A percentile compares a stretch with the other conserved stretches of the same genome.
Conservation (phyloP, 1,284 basidiomycete species). For the Heliocybe sulcata region DNA sequence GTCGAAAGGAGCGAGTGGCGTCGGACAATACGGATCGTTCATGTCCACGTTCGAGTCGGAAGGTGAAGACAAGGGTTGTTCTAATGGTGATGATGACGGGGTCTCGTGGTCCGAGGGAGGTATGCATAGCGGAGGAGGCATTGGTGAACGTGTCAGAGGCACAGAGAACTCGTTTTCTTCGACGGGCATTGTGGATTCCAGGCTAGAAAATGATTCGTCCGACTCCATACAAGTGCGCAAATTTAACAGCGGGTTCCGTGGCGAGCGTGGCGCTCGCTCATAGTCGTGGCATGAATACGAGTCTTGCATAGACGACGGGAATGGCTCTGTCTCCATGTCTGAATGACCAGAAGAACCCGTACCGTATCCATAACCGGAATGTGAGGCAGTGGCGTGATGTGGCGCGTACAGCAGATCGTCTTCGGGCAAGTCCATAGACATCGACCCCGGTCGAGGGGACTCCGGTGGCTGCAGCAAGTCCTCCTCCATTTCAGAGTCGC, state of each 20-base stretch:
- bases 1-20: background rate
- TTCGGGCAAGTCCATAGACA: background rate
- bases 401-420: conserved; percentile 4
- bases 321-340: background rate
- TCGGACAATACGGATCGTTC: background rate
- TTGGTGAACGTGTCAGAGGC: conserved; percentile 8
- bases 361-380: conserved; percentile 3
- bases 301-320: background rate
- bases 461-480: background rate
- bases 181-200: background rate
- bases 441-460: background rate
- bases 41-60: background rate
- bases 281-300: background rate
- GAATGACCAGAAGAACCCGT: background rate
- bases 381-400: conserved; percentile 4
- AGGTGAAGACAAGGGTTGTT: conserved; percentile 15
- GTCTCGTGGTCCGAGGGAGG: background rate
- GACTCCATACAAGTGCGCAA: background rate
- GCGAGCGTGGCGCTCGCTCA: background rate
- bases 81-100: conserved; percentile 24
- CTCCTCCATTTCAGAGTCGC: background rate
- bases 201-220: background rate
- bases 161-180: conserved; percentile 15
- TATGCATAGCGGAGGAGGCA: background rate
- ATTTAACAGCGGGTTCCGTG: background rate